Conservation (phyloP, 139 green algal species). For the Chlorella sp. region DNA sequence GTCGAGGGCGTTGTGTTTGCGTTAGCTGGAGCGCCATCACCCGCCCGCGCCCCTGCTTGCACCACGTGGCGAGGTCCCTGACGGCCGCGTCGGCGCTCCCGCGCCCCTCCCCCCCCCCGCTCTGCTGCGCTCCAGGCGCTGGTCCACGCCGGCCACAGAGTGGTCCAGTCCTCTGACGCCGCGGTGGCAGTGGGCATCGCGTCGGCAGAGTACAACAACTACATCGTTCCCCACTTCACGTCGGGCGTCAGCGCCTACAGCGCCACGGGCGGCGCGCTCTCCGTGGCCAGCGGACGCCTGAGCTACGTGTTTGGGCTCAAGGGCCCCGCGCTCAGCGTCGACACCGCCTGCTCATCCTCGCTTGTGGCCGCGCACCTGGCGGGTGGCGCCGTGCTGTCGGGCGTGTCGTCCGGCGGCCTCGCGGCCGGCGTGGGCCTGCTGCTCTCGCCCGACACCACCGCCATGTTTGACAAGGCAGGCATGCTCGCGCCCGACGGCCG, state of each 20-base stretch:
- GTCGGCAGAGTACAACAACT: conserved; percentile 83
- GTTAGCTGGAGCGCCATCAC: too few species aligned
- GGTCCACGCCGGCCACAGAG: conserved; percentile 7
- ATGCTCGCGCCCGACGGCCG: conserved; percentile 83
- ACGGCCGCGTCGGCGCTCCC: too few species aligned
- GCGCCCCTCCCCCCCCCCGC: conserved; percentile 28
- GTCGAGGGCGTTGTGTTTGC: too few species aligned
- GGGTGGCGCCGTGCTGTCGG: conserved; percentile 30
- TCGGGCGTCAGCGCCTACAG: conserved; percentile 72
- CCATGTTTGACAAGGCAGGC: conserved; percentile 82
- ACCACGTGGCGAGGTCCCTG: too few species aligned
- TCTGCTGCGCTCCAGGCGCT: conserved; percentile 1
- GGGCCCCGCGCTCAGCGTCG: conserved; percentile 67
- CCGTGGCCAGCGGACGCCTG: conserved; percentile 70
- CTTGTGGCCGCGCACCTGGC: conserved; percentile 76
- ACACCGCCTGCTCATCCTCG: conserved; percentile 85
- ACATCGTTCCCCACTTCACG: conserved; percentile 41
- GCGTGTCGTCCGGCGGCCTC: conserved; percentile 38
- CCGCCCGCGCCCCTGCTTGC: too few species aligned
- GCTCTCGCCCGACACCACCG: conserved; percentile 70
- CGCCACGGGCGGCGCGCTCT: conserved; percentile 76
- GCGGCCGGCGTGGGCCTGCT: conserved; percentile 72
- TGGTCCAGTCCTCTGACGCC: conserved; percentile 7
- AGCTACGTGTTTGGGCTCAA: conserved; percentile 74
- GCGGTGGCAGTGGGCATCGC: conserved; percentile 77